Evolutionary conservation across 805 yeast genomes (phyloP).

Genomic region (Maudiozyma serrabonitensis): DNA sequence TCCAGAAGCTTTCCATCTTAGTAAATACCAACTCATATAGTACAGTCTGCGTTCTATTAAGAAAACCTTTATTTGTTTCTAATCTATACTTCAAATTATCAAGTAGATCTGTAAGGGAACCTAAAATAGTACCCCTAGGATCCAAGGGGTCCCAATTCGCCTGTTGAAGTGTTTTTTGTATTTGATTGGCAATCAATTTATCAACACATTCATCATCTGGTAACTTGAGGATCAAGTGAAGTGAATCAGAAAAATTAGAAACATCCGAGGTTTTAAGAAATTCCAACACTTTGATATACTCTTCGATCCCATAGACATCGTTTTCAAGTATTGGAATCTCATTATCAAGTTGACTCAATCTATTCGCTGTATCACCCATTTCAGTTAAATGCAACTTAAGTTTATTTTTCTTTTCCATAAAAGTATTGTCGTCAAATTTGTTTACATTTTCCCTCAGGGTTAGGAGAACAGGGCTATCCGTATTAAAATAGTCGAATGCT

Average conservation of each 20-base stretch:
- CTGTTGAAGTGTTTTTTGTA: conserved; percentile 4
- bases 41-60: conserved; percentile 21
- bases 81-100: conserved; percentile 14
- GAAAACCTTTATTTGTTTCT: conserved; percentile 6
- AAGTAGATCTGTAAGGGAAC: conserved; percentile 6
- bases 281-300: not conserved
- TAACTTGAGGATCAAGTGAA: conserved; percentile 9
- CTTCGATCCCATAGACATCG: not conserved
- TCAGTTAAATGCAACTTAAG: not conserved
- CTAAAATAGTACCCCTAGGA: conserved; percentile 1
- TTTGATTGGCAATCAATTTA: conserved; percentile 8
- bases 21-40: conserved; percentile 10
- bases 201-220: conserved; percentile 13
- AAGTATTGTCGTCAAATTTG: not conserved
- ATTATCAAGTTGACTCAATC: not conserved
- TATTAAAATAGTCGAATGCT: not conserved
- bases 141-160: conserved; percentile 7
- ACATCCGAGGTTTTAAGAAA: not conserved
- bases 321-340: not conserved
- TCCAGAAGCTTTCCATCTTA: conserved; percentile 5
- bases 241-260: not conserved
- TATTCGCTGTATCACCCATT: not conserved
- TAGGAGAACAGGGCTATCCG: not conserved
- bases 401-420: not conserved
- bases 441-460: not conserved